Base-by-base conservation (phyloP, 495 filamentous ascomycete genomes). In the Massariosphaeria phaeospora region DNA sequence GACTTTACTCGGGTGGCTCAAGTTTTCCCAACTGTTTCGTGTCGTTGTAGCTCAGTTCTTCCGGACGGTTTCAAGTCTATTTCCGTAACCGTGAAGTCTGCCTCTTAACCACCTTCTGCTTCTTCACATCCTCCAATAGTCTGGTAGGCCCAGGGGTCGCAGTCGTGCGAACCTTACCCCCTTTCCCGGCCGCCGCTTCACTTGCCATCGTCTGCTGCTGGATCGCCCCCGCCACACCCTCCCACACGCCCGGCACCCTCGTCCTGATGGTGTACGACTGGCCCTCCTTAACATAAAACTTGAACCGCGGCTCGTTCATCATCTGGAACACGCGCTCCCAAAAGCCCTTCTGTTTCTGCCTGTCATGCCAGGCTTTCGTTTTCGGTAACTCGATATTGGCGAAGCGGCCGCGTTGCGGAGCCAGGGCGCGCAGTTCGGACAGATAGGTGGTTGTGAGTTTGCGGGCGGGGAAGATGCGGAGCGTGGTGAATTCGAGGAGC, bases 241-340 rank as follows among this genome's bases (percentile, higher is more conserved):
- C 57, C 57, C 57, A 61, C 8, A 61, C 51, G 0, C 51, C 57
- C 13, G 43, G 44, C 36, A 55, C 51, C 13, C 36, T 30, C 9
- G 40, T 59, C 23, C 21, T 43, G 12, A 48, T 31, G 18, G 51
- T 55, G 46, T 55, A 61, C 2, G 20, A 13, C 36, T 21, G 26
- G 8, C 57, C 57, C 36, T 55, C 50, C 30, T 55, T 55, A 11
- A 61, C 57, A 51, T 61, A 55, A 33, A 55, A 61, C 44, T 55
- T 55, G 2, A 3, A 55, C 15, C 57, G 24, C 9, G 57, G 57
- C 38, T 61, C 57, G 3, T 17, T 29, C 21, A 55, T 11, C 5
- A 55, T 15, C 1, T 42, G 45, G 24, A 24, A 18, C 2, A 55
- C 20, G n/a, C n/a, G 44, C 23, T 17, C 20, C 18, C 23, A 41